A percentile compares a stretch with the other conserved stretches of the same genome.
Evolutionary conservation across 2,329 filamentous ascomycete genomes (phyloP).

Genomic region (Aspergillus proliferans): DNA sequence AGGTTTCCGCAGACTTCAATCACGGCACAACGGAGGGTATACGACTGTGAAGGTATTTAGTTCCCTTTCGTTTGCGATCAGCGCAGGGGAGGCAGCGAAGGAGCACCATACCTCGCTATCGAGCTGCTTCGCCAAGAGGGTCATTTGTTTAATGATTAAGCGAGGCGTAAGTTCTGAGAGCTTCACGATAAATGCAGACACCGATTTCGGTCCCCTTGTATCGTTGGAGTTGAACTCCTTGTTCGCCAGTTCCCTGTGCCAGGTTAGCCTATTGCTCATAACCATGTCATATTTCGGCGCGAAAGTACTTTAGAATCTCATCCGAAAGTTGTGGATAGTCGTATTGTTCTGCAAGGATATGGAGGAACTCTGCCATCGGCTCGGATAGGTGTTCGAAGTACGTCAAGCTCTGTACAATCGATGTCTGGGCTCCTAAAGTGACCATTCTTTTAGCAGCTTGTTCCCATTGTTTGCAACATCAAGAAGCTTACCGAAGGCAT

Average conservation of each 20-base stretch:
- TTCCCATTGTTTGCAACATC: not conserved
- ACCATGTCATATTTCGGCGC: not conserved
- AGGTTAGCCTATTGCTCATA: slow-evolving; percentile 13
- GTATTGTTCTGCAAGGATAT: slow-evolving; percentile 94
- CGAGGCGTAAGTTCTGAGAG: slow-evolving; percentile 87
- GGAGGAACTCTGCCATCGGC: slow-evolving; percentile 96
- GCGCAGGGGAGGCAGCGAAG: not conserved
- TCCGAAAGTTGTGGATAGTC: slow-evolving; percentile 94
- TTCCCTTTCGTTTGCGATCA: not conserved
- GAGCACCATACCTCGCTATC: slow-evolving; percentile 73
- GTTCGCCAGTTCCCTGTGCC: slow-evolving; percentile 72
- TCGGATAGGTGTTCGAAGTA: slow-evolving; percentile 99
- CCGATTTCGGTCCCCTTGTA: slow-evolving; percentile 88
- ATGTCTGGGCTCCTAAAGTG: slow-evolving; percentile 77
- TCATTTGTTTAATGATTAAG: slow-evolving; percentile 96
- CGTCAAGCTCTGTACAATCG: slow-evolving; percentile 92
- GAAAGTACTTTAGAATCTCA: slow-evolving; percentile 64
- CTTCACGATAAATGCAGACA: slow-evolving; percentile 87
- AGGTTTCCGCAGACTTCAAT: slow-evolving; percentile 98
- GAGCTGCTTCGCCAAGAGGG: slow-evolving; percentile 83
- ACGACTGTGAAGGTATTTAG: slow-evolving; percentile 53
- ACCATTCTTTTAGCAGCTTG: not conserved
- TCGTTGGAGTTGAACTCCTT: slow-evolving; percentile 98
- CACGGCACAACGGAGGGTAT: slow-evolving; percentile 84
- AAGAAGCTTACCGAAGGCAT: slow-evolving; percentile 70